Conservation (phyloP, 2,329 filamentous ascomycete genomes). For the Talaromyces sp. region DNA sequence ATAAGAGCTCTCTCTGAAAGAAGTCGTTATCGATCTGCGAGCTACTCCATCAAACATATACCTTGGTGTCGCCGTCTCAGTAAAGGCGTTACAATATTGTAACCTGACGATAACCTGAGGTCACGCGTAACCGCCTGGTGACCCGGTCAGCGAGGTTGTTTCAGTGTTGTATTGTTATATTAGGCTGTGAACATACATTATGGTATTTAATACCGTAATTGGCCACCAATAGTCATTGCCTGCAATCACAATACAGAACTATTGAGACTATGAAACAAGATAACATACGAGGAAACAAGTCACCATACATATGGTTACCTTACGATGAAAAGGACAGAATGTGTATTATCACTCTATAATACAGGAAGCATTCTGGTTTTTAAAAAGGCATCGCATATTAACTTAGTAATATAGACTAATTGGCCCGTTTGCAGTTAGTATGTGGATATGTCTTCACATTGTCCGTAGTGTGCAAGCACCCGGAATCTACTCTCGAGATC, state of each 20-base stretch:
- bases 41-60: background rate
- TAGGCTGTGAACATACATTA: background rate
- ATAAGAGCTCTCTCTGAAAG: background rate
- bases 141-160: background rate
- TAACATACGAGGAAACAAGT: background rate
- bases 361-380: background rate
- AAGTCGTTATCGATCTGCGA: background rate
- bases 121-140: background rate
- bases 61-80: background rate
- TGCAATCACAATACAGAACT: background rate
- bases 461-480: background rate
- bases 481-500: background rate
- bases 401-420: background rate
- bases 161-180: background rate
- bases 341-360: background rate
- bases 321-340: background rate
- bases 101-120: background rate
- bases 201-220: too few species aligned
- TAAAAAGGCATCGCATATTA: background rate
- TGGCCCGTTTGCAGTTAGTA: background rate
- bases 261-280: background rate
- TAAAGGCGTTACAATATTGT: background rate
- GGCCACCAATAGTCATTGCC: too few species aligned
- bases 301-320: background rate
- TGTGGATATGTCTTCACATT: background rate